phyloP scores from a whole-genome alignment of 2,329 filamentous ascomycete species.

The Colletotrichum tamarilloi region DNA sequence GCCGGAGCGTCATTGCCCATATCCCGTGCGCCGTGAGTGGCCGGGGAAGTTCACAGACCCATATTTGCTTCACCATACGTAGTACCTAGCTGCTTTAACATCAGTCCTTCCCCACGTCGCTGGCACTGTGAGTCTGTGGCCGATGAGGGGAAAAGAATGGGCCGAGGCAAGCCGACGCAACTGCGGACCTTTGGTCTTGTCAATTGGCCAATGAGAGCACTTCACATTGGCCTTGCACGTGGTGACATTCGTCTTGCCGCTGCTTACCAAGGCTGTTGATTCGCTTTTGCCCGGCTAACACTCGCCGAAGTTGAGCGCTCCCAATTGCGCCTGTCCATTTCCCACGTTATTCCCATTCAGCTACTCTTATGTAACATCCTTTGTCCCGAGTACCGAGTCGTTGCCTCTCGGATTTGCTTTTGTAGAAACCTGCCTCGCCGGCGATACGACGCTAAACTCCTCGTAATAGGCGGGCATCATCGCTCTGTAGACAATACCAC shows the following conservation, averaged over 20 bases:
- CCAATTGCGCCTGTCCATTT: neutral
- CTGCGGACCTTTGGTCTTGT: conserved; percentile 16
- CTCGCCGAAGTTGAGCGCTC: neutral
- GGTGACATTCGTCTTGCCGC: neutral
- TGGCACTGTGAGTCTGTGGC: conserved; percentile 2
- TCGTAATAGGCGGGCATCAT: neutral
- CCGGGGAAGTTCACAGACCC: neutral
- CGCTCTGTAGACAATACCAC: neutral
- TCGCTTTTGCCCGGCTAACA: conserved; percentile 17
- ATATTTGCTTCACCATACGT: neutral
- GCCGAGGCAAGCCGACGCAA: conserved; percentile 36
- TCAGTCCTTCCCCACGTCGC: neutral
- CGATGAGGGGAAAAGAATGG: conserved; percentile 28
- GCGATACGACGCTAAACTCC: conserved; percentile 7
- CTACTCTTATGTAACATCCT: conserved; percentile 7
- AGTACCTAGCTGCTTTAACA: too few species aligned
- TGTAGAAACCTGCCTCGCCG: neutral
- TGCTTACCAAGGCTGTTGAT: conserved; percentile 27
- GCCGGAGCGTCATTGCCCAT: neutral
- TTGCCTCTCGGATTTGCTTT: conserved; percentile 13
- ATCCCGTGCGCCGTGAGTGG: conserved; percentile 12
- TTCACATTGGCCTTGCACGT: neutral
- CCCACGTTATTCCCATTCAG: conserved; percentile 16
- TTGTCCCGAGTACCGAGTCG: conserved; percentile 6
- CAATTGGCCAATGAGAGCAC: conserved; percentile 34